Base-by-base conservation (phyloP, 2,329 filamentous ascomycete genomes). In the Karstenula rhodostoma region DNA sequence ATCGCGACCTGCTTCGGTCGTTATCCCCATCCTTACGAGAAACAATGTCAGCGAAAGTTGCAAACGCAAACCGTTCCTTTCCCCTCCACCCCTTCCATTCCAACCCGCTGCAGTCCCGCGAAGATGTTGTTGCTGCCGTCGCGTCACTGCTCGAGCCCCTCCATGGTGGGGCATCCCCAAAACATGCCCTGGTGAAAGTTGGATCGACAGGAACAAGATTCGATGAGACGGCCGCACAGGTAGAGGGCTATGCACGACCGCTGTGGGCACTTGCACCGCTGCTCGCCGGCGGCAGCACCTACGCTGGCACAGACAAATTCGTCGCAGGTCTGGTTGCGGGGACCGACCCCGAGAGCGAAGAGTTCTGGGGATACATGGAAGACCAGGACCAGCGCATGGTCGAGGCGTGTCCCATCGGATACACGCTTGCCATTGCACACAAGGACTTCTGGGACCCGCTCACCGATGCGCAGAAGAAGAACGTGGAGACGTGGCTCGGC, bases 321-420 rank as follows among this genome's bases (percentile, higher is more conserved):
- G 84, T 92, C 37, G 83, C 90, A 62, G 91, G 91, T 4, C 81
- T 94, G 58, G 86, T 87, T 63, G 84, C 87, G 33, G 91, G 90
- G 0, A 93, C 90, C 0, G 87, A 94, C 67, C 90, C 90, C 0
- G 82, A 87, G 47, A 86, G 81, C 59, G 83, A 86, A 0, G 91
- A 93, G 77, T 94, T 89, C 70, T 94, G 91, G 91, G 91, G 90
- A 0, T 88, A 86, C 58, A 90, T 91, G 64, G 84, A 88, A 65
- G 90, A 93, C 71, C 88, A 89, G 59, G 91, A 94, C 71, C 91
- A 94, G 80, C 83, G 91, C 27, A 94, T 94, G 91, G 91, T 94
- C 2, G 91, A 94, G 75, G 92, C 93, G 84, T 93, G 90, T 72
- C 90, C 91, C 0, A 83, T 94, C 60, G 91, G 91, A 0, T 94